Percentiles rank a stretch among this genome's conserved stretches.
Conservation (phyloP, 2,329 filamentous ascomycete genomes). For the Microsporum audouinii region DNA sequence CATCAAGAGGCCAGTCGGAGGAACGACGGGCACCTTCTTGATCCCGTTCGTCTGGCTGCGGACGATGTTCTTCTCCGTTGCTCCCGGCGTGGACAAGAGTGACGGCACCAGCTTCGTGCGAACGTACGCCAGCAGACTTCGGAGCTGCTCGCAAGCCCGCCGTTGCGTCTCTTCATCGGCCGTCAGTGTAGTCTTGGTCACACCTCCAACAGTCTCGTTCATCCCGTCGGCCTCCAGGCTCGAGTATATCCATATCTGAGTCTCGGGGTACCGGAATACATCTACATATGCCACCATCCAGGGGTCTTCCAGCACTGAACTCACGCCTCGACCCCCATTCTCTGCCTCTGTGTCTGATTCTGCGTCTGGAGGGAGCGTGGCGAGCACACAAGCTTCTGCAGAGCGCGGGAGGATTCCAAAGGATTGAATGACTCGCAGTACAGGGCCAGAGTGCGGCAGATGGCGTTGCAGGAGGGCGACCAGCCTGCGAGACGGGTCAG, state of each 20-base stretch:
- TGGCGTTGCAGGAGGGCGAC: constrained; percentile 24
- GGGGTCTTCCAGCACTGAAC: neutral
- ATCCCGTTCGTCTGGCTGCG: neutral
- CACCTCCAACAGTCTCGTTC: constrained; percentile 1
- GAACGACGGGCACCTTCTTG: constrained; percentile 19
- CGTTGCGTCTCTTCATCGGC: constrained; percentile 10
- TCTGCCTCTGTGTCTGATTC: neutral
- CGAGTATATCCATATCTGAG: constrained; percentile 33
- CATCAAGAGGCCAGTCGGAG: constrained; percentile 25
- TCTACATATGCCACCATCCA: constrained; percentile 35
- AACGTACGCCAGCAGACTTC: constrained; percentile 21
- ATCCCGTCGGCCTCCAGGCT: constrained; percentile 25
- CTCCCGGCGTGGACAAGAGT: constrained; percentile 17
- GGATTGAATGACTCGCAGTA: constrained; percentile 30
- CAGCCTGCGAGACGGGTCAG: constrained; percentile 8
- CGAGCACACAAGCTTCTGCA: constrained; percentile 24
- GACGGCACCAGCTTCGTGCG: constrained; percentile 19
- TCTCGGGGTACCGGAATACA: constrained; percentile 28
- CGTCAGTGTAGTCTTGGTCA: neutral
- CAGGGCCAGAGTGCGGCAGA: constrained; percentile 28
- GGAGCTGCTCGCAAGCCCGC: constrained; percentile 19
- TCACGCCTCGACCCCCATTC: neutral
- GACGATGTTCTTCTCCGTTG: neutral
- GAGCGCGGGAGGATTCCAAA: constrained; percentile 23
- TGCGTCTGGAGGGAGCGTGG: constrained; percentile 22